Conservation (phyloP, 768 basidiomycete species). For the Tylopilus vinaceipallidus region DNA sequence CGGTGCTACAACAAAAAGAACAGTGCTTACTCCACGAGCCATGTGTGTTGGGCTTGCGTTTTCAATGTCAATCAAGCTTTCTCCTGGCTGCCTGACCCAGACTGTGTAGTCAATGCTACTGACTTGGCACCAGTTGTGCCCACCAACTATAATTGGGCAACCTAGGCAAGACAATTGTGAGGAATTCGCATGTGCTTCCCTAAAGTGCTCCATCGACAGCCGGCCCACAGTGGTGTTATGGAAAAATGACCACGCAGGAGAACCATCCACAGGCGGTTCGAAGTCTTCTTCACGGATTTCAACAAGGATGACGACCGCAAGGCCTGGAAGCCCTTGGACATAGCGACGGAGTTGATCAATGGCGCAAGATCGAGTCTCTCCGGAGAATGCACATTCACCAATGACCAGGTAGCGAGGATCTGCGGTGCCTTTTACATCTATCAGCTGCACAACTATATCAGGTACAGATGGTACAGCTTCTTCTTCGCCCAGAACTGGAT, state of each 20-base stretch:
- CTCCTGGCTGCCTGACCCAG: neutral
- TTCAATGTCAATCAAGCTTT: neutral
- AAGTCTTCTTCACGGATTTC: neutral
- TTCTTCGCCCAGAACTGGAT: too few species aligned
- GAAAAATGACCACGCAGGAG: neutral
- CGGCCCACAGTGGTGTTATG: too few species aligned
- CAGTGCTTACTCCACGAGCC: neutral
- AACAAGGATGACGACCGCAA: neutral
- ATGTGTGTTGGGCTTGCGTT: neutral
- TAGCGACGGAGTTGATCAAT: neutral
- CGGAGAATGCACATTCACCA: neutral
- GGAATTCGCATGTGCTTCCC: neutral
- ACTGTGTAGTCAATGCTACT: neutral
- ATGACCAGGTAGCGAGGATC: neutral
- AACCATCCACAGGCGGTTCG: neutral
- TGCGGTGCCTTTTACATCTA: neutral
- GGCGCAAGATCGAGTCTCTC: too few species aligned
- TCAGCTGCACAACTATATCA: neutral
- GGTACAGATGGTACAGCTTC: too few species aligned
- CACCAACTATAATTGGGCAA: neutral
- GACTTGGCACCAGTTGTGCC: neutral
- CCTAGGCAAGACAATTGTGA: neutral
- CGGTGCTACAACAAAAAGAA: neutral
- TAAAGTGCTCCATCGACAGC: neutral
- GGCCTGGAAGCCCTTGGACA: neutral